Percentiles rank a stretch among this genome's conserved stretches.
Evolutionary conservation across 768 basidiomycete species (phyloP).

Genomic region (Tylopilus sp.): DNA sequence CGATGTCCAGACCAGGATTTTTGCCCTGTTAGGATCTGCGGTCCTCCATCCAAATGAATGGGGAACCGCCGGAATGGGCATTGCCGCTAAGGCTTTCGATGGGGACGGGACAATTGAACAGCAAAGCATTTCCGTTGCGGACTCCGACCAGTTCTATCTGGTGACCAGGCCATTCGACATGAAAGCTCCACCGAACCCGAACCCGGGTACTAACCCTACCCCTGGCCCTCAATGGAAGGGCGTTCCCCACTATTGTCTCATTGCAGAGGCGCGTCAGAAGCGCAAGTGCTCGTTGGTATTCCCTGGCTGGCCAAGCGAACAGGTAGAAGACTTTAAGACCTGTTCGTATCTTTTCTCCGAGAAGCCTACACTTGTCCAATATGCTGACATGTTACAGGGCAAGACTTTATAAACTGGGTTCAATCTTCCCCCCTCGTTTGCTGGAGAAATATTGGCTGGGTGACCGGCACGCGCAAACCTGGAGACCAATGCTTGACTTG

Average conservation of each 20-base stretch:
- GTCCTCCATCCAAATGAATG: background rate
- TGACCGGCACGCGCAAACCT: background rate
- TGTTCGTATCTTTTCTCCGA: background rate
- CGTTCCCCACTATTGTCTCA: constrained; percentile 1
- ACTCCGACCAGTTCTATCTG: constrained; percentile 4
- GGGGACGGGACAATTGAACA: background rate
- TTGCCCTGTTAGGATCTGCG: background rate
- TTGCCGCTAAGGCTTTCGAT: background rate
- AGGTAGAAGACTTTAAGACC: background rate
- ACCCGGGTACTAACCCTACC: background rate
- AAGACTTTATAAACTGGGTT: background rate
- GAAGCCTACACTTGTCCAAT: background rate
- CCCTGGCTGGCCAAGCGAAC: constrained; percentile 4
- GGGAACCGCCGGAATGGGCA: background rate
- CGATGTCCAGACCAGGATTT: constrained; percentile 8
- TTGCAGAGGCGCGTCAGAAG: constrained; percentile 12
- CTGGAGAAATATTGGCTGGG: constrained; percentile 2
- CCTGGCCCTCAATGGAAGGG: background rate
- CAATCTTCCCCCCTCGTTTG: background rate
- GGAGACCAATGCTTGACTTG: background rate
- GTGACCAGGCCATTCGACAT: constrained; percentile 2
- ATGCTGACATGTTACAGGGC: background rate
- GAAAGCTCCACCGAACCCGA: background rate
- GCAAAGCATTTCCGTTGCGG: constrained; percentile 2
- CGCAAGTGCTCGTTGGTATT: background rate